A percentile compares a stretch with the other conserved stretches of the same genome.
Conservation (phyloP, 73 alveolate species). For the Tetrahymena malaccensis region DNA sequence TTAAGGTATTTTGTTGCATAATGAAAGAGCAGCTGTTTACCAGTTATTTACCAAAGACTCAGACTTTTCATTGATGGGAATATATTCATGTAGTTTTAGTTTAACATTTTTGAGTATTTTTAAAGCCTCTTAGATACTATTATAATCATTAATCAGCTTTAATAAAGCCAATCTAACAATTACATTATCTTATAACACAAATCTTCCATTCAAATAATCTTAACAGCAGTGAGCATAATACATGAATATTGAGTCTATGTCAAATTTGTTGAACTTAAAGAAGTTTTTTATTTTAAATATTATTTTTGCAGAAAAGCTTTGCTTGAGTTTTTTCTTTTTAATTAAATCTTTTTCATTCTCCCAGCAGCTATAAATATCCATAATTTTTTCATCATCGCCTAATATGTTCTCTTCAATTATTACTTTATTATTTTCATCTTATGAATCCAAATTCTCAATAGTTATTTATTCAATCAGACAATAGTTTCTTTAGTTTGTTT, state of each 20-base stretch:
- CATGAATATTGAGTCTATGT: background rate
- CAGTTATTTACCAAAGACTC: background rate
- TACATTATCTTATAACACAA: background rate
- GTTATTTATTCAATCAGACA: background rate
- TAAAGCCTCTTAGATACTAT: background rate
- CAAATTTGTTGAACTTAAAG: background rate
- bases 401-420: background rate
- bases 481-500: background rate
- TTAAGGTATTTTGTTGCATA: background rate
- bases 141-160: background rate
- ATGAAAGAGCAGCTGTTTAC: background rate
- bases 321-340: background rate
- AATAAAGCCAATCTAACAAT: background rate
- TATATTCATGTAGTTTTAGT: background rate
- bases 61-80: background rate
- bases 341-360: background rate
- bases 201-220: background rate
- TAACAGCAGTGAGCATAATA: background rate
- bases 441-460: background rate
- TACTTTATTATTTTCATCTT: background rate
- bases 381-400: background rate
- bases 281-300: background rate
- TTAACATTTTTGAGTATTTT: background rate
- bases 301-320: background rate
- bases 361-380: background rate